These are phyloP conservation scores for Pachyrhizus erosus DNA, from an alignment of 306 rosid genomes.

Conservation along the genomic window DNA sequence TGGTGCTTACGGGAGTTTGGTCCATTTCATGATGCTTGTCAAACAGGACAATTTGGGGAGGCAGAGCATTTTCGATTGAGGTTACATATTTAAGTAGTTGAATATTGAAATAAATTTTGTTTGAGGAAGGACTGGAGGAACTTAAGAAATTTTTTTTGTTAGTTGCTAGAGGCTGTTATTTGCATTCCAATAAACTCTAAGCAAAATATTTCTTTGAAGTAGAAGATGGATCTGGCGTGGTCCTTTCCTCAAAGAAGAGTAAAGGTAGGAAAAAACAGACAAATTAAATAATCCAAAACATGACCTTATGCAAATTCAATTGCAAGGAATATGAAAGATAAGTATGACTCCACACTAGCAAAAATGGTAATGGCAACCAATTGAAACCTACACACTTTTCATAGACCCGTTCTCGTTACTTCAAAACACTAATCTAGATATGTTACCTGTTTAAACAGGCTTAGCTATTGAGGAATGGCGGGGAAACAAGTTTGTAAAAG, in stretches of 20 bases:
- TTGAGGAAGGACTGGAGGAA: background rate
- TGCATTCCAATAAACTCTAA: background rate
- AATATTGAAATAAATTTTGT: background rate
- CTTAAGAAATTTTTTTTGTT: background rate
- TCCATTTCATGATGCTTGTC: background rate
- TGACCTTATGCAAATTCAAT: background rate
- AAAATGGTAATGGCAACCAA: no score
- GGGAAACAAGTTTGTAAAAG: no score
- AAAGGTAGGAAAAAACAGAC: background rate
- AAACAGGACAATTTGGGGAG: background rate
- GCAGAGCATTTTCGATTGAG: background rate
- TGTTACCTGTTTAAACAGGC: no score
- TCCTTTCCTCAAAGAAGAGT: background rate
- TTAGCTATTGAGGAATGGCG: no score
- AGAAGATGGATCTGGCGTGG: background rate
- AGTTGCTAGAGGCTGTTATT: background rate
- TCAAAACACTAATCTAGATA: no score
- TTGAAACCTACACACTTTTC: no score
- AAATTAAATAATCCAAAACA: background rate
- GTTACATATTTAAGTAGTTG: background rate
- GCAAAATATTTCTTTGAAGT: background rate
- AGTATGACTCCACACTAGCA: background rate
- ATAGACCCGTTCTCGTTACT: slow-evolving; percentile 26
- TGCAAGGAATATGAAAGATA: background rate
- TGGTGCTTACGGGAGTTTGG: background rate